phyloP scores from a whole-genome alignment of 2,329 filamentous ascomycete genomes.

The Alternaria sp. region DNA sequence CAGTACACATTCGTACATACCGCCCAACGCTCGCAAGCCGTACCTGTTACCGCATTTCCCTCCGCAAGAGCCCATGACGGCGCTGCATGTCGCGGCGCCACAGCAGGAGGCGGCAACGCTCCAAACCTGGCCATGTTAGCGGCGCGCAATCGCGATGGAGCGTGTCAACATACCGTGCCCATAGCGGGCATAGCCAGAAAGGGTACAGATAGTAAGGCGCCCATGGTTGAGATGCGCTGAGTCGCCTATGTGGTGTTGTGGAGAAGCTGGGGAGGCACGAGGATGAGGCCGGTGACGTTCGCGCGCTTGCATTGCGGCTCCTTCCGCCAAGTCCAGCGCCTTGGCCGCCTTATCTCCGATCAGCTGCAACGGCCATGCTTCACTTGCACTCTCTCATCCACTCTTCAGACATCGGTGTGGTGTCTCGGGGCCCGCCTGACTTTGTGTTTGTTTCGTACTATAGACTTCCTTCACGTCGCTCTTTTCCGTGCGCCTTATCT shows the following conservation, averaged over 20 bases:
- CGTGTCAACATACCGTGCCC: constrained; percentile 73
- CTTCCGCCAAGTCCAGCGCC: constrained; percentile 17
- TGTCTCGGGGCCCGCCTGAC: constrained; percentile 7
- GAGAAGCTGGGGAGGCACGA: constrained; percentile 22
- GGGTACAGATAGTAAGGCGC: constrained; percentile 88
- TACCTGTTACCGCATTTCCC: constrained; percentile 92
- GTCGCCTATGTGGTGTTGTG: constrained; percentile 17
- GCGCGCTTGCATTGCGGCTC: constrained; percentile 23
- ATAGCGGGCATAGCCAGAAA: constrained; percentile 87
- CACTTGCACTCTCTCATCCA: constrained; percentile 6
- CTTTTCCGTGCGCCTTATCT: constrained; percentile 1
- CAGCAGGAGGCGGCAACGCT: constrained; percentile 90
- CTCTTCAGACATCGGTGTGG: constrained; percentile 1
- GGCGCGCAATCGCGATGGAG: constrained; percentile 14
- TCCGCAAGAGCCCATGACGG: constrained; percentile 93
- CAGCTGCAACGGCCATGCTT: constrained; percentile 13
- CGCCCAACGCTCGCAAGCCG: neutral
- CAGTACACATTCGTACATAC: constrained; percentile 9
- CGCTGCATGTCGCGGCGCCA: constrained; percentile 94
- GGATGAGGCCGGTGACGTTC: constrained; percentile 28
- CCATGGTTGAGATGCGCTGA: constrained; percentile 67
- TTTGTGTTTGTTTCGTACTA: neutral
- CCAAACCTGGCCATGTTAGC: constrained; percentile 65
- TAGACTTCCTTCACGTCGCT: neutral
- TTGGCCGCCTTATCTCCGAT: constrained; percentile 35